These are phyloP conservation scores for Nowakowskiella sp. DNA, from an alignment of 192 early-diverging fungal species.

Conservation along the genomic window DNA sequence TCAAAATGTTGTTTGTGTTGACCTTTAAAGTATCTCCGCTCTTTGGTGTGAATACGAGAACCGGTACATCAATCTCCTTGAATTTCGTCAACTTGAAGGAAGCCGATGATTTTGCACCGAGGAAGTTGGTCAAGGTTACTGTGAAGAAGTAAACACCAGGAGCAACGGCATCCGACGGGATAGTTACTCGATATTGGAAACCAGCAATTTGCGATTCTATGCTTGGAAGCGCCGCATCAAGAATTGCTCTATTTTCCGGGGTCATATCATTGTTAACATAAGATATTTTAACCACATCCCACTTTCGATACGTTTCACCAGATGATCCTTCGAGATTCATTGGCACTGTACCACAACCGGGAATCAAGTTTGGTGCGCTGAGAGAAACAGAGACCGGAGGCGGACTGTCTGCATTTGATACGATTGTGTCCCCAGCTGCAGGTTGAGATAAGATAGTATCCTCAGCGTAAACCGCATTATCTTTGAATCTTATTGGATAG, in stretches of 20 bases:
- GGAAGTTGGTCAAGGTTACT: constrained; percentile 13
- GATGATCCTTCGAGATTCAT: not conserved
- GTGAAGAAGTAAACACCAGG: constrained; percentile 1
- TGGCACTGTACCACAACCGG: not conserved
- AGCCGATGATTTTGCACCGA: constrained; percentile 1
- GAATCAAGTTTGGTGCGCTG: not conserved
- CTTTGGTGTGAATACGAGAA: not conserved
- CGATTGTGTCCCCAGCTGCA: not conserved
- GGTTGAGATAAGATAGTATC: not conserved
- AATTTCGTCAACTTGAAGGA: constrained; percentile 5
- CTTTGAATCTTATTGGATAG: not conserved
- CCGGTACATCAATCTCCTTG: not conserved
- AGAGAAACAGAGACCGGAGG: not conserved
- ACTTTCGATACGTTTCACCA: not conserved
- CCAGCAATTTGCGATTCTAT: not conserved
- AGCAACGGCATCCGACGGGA: not conserved
- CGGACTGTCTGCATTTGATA: not conserved
- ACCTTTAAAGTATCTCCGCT: not conserved
- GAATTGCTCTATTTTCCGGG: not conserved
- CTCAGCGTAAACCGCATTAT: not conserved
- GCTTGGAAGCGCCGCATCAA: not conserved
- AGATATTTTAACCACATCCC: not conserved
- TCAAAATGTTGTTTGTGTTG: not conserved
- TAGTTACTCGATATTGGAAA: not conserved
- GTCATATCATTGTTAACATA: not conserved